Percentiles rank a stretch among this genome's conserved stretches.
These are phyloP conservation scores for Suillus cothurnatus DNA, from an alignment of 768 basidiomycete genomes.

Conservation along the genomic window DNA sequence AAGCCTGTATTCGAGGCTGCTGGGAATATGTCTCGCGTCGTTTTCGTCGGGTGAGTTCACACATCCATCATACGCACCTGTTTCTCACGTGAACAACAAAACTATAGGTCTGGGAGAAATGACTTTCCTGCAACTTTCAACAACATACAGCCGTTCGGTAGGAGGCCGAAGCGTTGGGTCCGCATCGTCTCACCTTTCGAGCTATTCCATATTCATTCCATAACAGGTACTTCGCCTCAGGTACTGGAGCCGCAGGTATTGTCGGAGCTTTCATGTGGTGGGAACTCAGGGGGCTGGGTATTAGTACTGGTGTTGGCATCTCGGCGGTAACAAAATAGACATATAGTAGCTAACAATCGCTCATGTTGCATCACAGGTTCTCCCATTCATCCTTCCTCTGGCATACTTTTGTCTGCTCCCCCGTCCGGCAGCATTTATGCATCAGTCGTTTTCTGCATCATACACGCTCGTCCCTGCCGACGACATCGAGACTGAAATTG, in stretches of 20 bases:
- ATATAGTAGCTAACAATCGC: conserved; percentile 1
- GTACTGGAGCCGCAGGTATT: conserved; percentile 93
- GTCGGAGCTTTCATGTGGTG: conserved; percentile 95
- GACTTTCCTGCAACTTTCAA: conserved; percentile 93
- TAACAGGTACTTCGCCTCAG: conserved; percentile 84
- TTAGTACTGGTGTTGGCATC: conserved; percentile 78
- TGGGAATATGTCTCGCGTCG: conserved; percentile 82
- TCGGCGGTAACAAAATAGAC: conserved; percentile 60
- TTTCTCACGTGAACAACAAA: conserved; percentile 10
- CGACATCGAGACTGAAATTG: conserved; percentile 19
- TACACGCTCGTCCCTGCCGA: conserved; percentile 43
- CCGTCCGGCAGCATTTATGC: conserved; percentile 49
- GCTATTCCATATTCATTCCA: background rate
- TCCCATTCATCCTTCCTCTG: conserved; percentile 80
- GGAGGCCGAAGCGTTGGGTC: conserved; percentile 84
- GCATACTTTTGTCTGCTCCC: conserved; percentile 83
- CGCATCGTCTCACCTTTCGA: conserved; percentile 16
- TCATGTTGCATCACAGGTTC: conserved; percentile 48
- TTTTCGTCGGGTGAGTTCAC: conserved; percentile 72
- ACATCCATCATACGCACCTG: background rate
- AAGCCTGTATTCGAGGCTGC: conserved; percentile 62
- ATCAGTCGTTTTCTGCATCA: conserved; percentile 35
- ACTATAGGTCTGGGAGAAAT: conserved; percentile 86
- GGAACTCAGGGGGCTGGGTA: conserved; percentile 84
- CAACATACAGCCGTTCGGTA: conserved; percentile 71